Base-by-base conservation (phyloP, 805 yeast species). In the Candida adriatica region DNA sequence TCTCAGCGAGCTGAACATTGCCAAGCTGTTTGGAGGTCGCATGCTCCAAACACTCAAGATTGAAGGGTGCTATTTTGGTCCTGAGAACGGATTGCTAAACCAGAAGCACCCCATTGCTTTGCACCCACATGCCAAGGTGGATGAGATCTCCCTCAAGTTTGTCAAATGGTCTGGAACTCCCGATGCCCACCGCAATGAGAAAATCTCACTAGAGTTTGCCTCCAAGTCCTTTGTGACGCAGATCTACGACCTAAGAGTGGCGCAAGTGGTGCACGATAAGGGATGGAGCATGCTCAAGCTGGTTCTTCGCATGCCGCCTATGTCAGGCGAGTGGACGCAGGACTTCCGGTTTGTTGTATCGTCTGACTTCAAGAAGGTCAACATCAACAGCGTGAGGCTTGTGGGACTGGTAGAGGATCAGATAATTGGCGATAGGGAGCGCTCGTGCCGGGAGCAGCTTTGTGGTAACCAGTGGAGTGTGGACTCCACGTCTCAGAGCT, bases 31-130 rank as follows among this genome's bases (percentile, higher is more conserved):
- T 24, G 26, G 26, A 13, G 7, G 15, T 14, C 13, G 15, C 6
- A 13, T 16, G 13, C 26, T 24, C 9, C 26, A 14, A 7, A n/a
- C 14, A n/a, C 9, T 24, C 14, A 24, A 24, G 15, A 14, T 24
- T 24, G 26, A 24, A 24, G 26, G 26, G 5, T 24, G 26, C 14
- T 24, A 24, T 16, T 24, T 24, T 24, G 26, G 26, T 5, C 16
- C 26, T 24, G 26, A 24, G 16, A 19, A 19, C 11, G 22, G 22
- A 8, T 11, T 19, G 11, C 22, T 19, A 8, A 19, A 19, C 11
- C 22, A 19, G 11, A 19, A 19, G 22, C 22, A 19, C 22, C 22
- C 22, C 11, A 19, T 19, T 19, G 8, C 22, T 8, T 11, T 19
- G 8, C 22, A 19, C 22, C 10, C 22, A 19, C 22, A 19, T 8